Conservation (phyloP, 2,329 filamentous ascomycete genomes). For the Drechslera avenae region DNA sequence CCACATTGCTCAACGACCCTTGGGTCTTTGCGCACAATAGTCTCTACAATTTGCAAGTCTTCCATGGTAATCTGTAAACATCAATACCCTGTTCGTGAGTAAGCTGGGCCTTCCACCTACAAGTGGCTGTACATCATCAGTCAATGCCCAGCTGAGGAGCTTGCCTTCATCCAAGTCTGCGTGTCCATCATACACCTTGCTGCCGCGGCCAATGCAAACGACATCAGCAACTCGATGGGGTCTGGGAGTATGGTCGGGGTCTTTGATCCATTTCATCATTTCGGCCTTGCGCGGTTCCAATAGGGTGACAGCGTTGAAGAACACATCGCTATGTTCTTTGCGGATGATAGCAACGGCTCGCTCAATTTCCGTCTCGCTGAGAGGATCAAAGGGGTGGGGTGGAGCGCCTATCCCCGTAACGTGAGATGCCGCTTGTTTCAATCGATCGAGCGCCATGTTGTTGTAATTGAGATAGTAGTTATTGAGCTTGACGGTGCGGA, state of each 20-base stretch:
- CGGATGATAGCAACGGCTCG: constrained; percentile 70
- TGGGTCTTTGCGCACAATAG: constrained; percentile 74
- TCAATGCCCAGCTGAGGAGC: constrained; percentile 74
- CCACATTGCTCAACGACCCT: constrained; percentile 90
- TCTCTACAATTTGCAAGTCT: constrained; percentile 81
- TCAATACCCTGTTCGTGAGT: not conserved
- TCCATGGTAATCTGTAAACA: constrained; percentile 79
- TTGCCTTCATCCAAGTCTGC: constrained; percentile 72
- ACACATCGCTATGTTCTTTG: constrained; percentile 70
- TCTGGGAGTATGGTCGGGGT: constrained; percentile 63
- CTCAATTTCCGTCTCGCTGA: constrained; percentile 74
- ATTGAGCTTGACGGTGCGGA: constrained; percentile 10
- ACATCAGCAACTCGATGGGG: constrained; percentile 79
- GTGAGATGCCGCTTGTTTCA: constrained; percentile 68
- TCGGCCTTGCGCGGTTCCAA: constrained; percentile 84
- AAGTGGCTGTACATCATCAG: constrained; percentile 80
- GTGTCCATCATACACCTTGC: constrained; percentile 81
- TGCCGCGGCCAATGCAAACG: constrained; percentile 78
- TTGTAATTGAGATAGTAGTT: constrained; percentile 3
- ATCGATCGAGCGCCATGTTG: constrained; percentile 65
- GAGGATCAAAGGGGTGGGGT: constrained; percentile 78
- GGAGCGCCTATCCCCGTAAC: constrained; percentile 60
- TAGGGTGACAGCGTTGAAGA: constrained; percentile 85
- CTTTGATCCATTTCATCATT: constrained; percentile 78
- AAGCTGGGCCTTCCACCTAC: constrained; percentile 50